These are phyloP conservation scores for Globisporangium orthogonon DNA, from an alignment of 352 stramenopile species.

Conservation along the genomic window DNA sequence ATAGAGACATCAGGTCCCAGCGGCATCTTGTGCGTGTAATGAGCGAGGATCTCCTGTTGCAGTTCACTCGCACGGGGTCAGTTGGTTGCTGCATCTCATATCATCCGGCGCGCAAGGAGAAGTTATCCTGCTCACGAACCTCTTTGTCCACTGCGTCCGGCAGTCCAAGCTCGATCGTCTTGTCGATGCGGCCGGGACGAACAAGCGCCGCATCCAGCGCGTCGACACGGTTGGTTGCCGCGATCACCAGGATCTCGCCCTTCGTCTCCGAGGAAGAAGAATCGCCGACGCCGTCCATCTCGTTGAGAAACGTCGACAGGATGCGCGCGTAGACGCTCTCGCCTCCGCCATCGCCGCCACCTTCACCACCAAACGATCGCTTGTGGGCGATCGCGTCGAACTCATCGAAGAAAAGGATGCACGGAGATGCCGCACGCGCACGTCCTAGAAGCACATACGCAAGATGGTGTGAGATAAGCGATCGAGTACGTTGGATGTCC, in stretches of 20 bases:
- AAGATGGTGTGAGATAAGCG: not conserved
- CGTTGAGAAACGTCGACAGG: constrained; percentile 80
- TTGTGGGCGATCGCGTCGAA: constrained; percentile 81
- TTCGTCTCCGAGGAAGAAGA: constrained; percentile 13
- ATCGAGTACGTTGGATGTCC: not conserved
- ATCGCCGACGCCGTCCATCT: constrained; percentile 76
- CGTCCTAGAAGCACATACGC: constrained; percentile 24
- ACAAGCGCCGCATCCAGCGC: constrained; percentile 68
- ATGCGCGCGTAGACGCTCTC: constrained; percentile 73
- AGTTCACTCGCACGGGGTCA: not conserved
- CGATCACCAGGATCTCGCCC: constrained; percentile 58
- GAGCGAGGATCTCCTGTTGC: constrained; percentile 49
- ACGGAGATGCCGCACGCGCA: constrained; percentile 61
- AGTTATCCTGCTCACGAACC: constrained; percentile 4
- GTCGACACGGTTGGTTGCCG: constrained; percentile 66
- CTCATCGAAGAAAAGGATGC: constrained; percentile 83
- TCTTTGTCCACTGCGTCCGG: constrained; percentile 34
- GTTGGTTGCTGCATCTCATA: not conserved
- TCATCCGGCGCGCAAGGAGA: too few species aligned
- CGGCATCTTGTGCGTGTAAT: constrained; percentile 69
- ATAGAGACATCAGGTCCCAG: constrained; percentile 52
- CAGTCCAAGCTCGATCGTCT: constrained; percentile 50
- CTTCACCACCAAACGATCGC: constrained; percentile 37
- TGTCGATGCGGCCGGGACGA: constrained; percentile 76
- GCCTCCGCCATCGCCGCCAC: constrained; percentile 27